Base-by-base conservation (phyloP, 2,329 filamentous ascomycete genomes). In the Orbilia oligospora region DNA sequence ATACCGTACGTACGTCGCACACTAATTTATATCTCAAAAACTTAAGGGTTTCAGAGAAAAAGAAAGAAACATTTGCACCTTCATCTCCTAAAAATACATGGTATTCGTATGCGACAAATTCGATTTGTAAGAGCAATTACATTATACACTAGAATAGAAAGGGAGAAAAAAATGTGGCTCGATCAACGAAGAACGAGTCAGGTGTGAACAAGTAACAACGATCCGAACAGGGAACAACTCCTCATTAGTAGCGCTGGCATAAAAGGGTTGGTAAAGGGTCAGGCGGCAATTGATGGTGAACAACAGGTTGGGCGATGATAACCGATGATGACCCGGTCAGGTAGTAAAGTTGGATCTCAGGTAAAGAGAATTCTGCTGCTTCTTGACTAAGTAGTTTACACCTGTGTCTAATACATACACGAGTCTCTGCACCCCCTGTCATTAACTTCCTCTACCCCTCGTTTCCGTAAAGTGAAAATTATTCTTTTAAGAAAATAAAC, bases 71-170 rank as follows among this genome's bases (percentile, higher is more conserved):
- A 67, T 24, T 71, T 56, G 66, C 58, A 76, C 46, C 56, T 38
- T 65, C 61, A 9, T 55, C 65, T 67, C 38, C 68, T 78, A 78
- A 69, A 72, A 78, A 69, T 78, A 78, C 75, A 78, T 78, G 75
- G 75, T 78, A 78, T 78, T 53, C 44, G 44, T 30, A 30, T 30
- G 27, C 12, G 56, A 22, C 5, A 33, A 46, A 46, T 2, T 41
- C 46, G 48, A 70, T 55, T 5, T 9, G 6, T 49, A 46, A 48
- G 41, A 55, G 53, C 63, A 72, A 64, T 48, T 71, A 69, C 53
- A 72, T 68, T 78, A 71, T 72, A 69, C 63, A 69, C 68, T 61
- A 68, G 55, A 44, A 63, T 53, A 55, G 61, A 24, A 41, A 44
- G 55, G 46, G 36, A 27, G 41, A 46, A 68, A 38, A 46, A 56